Percentiles rank a stretch among this genome's conserved stretches.
phyloP scores from a whole-genome alignment of 2,329 filamentous ascomycete genomes.

The Paramyrothecium sp. region DNA sequence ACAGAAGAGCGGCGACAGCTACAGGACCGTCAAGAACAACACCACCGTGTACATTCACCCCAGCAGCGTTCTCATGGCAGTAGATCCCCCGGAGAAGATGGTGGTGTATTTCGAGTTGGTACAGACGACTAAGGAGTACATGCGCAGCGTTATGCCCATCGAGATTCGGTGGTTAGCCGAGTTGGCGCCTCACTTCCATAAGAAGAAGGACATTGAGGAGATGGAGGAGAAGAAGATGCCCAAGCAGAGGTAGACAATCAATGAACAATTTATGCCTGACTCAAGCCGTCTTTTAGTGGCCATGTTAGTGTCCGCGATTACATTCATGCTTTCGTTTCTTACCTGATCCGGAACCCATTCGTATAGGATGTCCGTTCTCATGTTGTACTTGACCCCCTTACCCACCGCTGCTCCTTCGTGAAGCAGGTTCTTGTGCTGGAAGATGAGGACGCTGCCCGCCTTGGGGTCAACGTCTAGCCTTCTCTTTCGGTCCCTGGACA shows the following conservation, averaged over 20 bases:
- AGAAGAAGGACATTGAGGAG: constrained; percentile 83
- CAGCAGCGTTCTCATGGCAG: constrained; percentile 74
- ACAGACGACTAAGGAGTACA: constrained; percentile 86
- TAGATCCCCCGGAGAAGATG: constrained; percentile 75
- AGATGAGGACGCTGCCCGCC: constrained; percentile 57
- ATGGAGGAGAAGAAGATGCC: constrained; percentile 71
- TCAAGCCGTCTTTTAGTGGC: neutral
- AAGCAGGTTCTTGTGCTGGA: constrained; percentile 51
- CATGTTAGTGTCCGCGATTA: neutral
- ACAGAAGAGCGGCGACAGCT: constrained; percentile 80
- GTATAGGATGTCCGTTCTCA: constrained; percentile 56
- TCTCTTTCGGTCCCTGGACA: constrained; percentile 39
- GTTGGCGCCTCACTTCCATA: constrained; percentile 92
- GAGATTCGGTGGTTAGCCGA: constrained; percentile 83
- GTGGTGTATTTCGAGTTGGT: constrained; percentile 85
- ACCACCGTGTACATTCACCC: constrained; percentile 92
- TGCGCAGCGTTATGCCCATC: constrained; percentile 83
- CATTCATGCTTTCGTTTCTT: too few species aligned
- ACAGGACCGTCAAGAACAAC: constrained; percentile 88
- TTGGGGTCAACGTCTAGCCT: constrained; percentile 54
- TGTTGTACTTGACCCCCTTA: constrained; percentile 53
- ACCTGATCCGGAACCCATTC: constrained; percentile 20
- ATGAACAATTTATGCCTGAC: neutral
- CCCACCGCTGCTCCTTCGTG: constrained; percentile 55
- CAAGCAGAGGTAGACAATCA: constrained; percentile 19